Evolutionary conservation across 192 early-diverging fungal species (phyloP), one percentile per base, ranked within the genome.

Genomic region (Coemansia sp.): DNA sequence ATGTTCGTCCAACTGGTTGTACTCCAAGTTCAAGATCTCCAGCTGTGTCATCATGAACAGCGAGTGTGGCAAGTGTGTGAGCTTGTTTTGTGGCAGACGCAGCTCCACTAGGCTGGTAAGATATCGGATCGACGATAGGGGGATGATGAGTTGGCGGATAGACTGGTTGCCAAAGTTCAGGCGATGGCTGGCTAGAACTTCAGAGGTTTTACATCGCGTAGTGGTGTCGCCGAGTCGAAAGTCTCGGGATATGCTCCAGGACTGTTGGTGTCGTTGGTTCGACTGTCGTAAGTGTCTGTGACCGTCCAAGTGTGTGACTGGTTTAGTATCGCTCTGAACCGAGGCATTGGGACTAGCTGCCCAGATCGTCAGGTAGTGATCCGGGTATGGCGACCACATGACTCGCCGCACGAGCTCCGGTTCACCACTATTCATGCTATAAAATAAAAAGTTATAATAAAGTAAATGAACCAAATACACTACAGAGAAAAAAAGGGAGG

Each of bases 371-470:
- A 82, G 56, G 67, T 62, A 40, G 71, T 82, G 69, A 61, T 76
- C 79, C 0, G 79, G 79, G 40, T 82, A 82, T 27, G 79, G 79
- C 55, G 79, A 76, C 79, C 79, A 82, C 66, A 71, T 71, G 20
- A 62, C 50, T 6, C 64, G 67, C 56, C 32, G 29, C 3, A 15
- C 29, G 15, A 34, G 53, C 27, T 56, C 53, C 27, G 13, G 15
- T 5, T 34, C 53, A 29, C 15, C 6, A 56, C 13, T 27, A 27
- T 27, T 53, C 50, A 53, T 53, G 11, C 12, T 12, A 53, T 10
- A 50, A 49, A 34, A 53, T 22, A 50, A 44, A 63, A 45, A 35
- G 50, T n/a, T 41, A 18, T 53, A 12, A 8, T 38, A 65, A 58
- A 38, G 15, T 11, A 41, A 47, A 18, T 20, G 22, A 47, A 5